phyloP scores from a whole-genome alignment of 306 rosid species.

The Prunus persica region DNA sequence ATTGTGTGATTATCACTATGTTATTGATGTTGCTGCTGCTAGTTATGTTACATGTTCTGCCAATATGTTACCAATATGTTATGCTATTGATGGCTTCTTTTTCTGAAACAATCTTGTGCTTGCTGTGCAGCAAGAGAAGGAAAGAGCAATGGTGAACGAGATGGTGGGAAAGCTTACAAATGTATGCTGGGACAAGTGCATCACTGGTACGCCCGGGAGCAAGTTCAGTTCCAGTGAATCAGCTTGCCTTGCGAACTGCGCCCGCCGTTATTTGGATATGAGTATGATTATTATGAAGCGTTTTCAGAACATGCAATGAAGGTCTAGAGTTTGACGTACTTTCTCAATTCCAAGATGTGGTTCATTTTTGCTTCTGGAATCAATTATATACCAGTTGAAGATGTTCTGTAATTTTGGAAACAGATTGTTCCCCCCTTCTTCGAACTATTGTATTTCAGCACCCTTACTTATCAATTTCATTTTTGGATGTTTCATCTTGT shows the following conservation, averaged over 20 bases:
- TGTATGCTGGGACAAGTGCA: constrained; percentile 90
- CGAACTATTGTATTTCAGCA: constrained; percentile 12
- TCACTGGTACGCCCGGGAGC: constrained; percentile 76
- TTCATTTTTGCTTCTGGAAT: constrained; percentile 1
- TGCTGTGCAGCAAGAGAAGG: constrained; percentile 68
- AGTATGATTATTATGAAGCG: constrained; percentile 66
- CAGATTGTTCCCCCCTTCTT: neutral
- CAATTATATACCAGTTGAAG: constrained; percentile 11
- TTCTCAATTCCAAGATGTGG: constrained; percentile 9
- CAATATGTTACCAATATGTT: neutral
- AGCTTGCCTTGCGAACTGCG: constrained; percentile 72
- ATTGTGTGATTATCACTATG: neutral
- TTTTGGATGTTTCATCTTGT: neutral
- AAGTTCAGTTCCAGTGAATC: constrained; percentile 84
- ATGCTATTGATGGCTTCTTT: neutral
- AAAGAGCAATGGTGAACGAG: constrained; percentile 71
- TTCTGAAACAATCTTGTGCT: neutral
- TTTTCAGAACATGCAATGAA: constrained; percentile 66
- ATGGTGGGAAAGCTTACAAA: constrained; percentile 85
- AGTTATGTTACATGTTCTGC: neutral
- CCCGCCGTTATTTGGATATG: constrained; percentile 79
- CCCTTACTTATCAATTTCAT: no score
- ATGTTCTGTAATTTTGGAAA: constrained; percentile 17
- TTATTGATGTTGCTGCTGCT: neutral
- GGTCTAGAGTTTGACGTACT: constrained; percentile 1